Evolutionary conservation across 2,329 filamentous ascomycete species (phyloP), one percentile per base, ranked within the genome.

Genomic region (Clonostachys rosea): DNA sequence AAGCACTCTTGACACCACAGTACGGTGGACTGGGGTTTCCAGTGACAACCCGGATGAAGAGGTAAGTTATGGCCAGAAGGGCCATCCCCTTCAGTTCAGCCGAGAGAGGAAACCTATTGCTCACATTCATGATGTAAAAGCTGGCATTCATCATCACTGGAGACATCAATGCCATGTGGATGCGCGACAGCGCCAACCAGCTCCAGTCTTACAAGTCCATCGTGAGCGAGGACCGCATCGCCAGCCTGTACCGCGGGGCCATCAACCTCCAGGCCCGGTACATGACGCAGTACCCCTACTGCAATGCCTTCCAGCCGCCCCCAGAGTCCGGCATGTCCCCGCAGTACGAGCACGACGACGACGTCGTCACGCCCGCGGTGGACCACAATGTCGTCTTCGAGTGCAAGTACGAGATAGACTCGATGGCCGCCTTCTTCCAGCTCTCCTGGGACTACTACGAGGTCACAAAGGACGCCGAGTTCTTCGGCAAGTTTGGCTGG

Each of bases 391-490:
- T 84, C 36, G 91, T 95, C 1, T 96, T 94, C 60, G 92, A 96
- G 65, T 96, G 92, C 78, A 96, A 96, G 66, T 96, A 94, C 65
- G 92, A 96, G 68, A 82, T 96, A 42, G 91, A 96, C 69, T 92
- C 88, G 11, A 77, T 96, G 2, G 90, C 91, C 1, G 84, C 90
- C 33, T 96, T 96, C 65, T 75, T 97, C 8, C 82, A 89, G 40
- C 75, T 97, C 6, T 84, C 83, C 1, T 87, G 89, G 52, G 82
- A 94, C 59, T 96, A 95, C 70, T 81, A 88, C 67, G 74, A 81
- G 18, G 76, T 80, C 50, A 95, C 90, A 0, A 75, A 76, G 1
- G 91, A 91, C 36, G 79, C 74, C 1, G 78, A 76, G 47, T 90
- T 89, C 50, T 96, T 95, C 62, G 69, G 86, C 42, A 85, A 78